Evolutionary conservation across 2,329 filamentous ascomycete species (phyloP).

Genomic region (Sarocladiaceae sp.): DNA sequence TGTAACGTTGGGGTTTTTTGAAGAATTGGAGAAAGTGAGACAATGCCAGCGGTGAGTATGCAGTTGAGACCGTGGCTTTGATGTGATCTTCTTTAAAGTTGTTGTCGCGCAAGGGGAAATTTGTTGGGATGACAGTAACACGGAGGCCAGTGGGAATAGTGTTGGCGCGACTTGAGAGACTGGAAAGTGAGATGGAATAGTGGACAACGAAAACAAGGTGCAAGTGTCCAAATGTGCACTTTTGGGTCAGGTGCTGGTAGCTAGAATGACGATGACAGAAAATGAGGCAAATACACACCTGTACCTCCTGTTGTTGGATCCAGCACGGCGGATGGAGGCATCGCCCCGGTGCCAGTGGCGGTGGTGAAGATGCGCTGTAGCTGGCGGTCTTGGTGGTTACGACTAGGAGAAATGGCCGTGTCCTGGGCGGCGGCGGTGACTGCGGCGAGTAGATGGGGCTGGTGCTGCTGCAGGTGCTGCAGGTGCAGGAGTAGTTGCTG

Average conservation of each 20-base stretch:
- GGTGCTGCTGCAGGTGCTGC: constrained; percentile 4
- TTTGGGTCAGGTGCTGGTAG: not conserved
- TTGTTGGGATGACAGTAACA: constrained; percentile 5
- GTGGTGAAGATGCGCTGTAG: not conserved
- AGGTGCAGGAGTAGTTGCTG: not conserved
- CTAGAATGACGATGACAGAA: not conserved
- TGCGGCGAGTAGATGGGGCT: not conserved
- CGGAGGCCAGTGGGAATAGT: not conserved
- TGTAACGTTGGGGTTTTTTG: not conserved
- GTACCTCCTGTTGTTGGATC: constrained; percentile 6
- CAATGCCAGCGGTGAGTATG: not conserved
- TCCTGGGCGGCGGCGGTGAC: not conserved
- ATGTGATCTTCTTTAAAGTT: not conserved
- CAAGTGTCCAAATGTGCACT: too few relatives aligned
- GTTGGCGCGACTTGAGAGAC: constrained; percentile 1
- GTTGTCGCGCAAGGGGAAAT: not conserved
- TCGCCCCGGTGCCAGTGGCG: constrained; percentile 6
- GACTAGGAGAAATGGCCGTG: not conserved
- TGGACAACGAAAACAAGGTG: too few relatives aligned
- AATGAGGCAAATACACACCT: constrained; percentile 3
- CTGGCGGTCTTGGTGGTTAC: not conserved
- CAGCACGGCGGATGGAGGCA: constrained; percentile 8
- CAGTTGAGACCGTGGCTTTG: constrained; percentile 1
- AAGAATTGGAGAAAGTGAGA: constrained; percentile 5
- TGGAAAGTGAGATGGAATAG: too few relatives aligned